phyloP scores from a whole-genome alignment of 495 filamentous ascomycete genomes.

The Talaromyces liani region DNA sequence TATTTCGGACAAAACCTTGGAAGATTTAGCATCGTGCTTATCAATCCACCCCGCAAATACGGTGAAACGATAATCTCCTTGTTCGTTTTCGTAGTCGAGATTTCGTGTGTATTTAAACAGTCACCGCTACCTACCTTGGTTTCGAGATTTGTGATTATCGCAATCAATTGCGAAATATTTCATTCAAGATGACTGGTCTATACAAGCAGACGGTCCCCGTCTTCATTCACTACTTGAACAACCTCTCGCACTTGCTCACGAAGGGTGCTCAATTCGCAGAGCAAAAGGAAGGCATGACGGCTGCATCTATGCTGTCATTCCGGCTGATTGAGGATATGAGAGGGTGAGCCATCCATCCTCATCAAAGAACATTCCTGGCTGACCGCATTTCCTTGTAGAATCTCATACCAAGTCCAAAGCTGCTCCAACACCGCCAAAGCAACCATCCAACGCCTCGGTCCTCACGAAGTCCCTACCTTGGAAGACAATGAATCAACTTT shows the following conservation, averaged over 20 bases:
- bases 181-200: slow-evolving; percentile 6
- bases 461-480: slow-evolving; percentile 15
- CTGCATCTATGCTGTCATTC: slow-evolving; percentile 6
- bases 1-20: too few relatives aligned
- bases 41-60: too few relatives aligned
- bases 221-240: slow-evolving; percentile 14
- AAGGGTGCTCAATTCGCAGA: slow-evolving; percentile 15
- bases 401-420: slow-evolving; percentile 39
- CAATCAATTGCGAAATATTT: background rate
- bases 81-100: background rate
- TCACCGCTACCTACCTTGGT: background rate
- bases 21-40: too few relatives aligned
- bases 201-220: slow-evolving; percentile 14
- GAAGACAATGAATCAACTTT: slow-evolving; percentile 31
- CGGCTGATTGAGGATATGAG: slow-evolving; percentile 4
- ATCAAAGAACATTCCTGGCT: too few relatives aligned
- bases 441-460: slow-evolving; percentile 20
- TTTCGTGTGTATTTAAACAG: background rate
- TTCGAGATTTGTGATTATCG: background rate
- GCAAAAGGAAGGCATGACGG: slow-evolving; percentile 10
- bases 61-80: too few relatives aligned
- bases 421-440: slow-evolving; percentile 20
- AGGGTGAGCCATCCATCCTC: background rate
- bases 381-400: background rate
- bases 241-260: slow-evolving; percentile 14